Evolutionary conservation across 225 moss, liverwort and hornwort genomes (phyloP).

Genomic region (Sphagnum contortum): DNA sequence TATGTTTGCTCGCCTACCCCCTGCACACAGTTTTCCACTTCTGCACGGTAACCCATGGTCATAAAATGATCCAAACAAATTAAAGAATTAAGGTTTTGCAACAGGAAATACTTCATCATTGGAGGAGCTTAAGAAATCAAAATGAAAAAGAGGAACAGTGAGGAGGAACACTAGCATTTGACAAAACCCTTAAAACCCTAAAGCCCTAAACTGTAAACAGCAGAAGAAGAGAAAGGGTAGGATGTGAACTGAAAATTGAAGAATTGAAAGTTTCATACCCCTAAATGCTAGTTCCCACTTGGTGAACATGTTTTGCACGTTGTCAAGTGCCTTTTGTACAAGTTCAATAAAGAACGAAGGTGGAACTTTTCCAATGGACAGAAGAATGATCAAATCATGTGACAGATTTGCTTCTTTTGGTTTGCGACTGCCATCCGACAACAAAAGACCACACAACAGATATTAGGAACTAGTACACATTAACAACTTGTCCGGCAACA

Average conservation of each 20-base stretch:
- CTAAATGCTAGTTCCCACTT: constrained; percentile 22
- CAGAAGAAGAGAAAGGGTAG: not conserved
- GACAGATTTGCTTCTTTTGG: constrained; percentile 49
- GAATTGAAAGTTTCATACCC: constrained; percentile 21
- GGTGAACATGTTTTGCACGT: constrained; percentile 26
- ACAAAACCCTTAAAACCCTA: not conserved
- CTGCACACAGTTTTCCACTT: constrained; percentile 24
- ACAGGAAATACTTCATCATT: no score
- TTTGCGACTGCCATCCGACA: constrained; percentile 30
- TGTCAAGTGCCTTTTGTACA: constrained; percentile 27
- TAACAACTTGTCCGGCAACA: not conserved
- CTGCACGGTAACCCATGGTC: constrained; percentile 7
- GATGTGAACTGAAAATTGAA: not conserved
- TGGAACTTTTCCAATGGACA: constrained; percentile 49
- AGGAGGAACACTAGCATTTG: not conserved
- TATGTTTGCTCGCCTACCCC: constrained; percentile 30
- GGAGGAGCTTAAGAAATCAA: no score
- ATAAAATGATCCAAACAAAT: no score
- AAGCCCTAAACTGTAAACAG: not conserved
- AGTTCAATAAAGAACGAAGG: constrained; percentile 46
- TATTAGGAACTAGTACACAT: not conserved
- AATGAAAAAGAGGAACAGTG: not conserved
- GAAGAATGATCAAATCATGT: constrained; percentile 69
- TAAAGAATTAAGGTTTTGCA: no score
- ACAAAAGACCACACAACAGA: constrained; percentile 1